phyloP scores from a whole-genome alignment of 2,329 filamentous ascomycete genomes.

The Clonostachys rosea region DNA sequence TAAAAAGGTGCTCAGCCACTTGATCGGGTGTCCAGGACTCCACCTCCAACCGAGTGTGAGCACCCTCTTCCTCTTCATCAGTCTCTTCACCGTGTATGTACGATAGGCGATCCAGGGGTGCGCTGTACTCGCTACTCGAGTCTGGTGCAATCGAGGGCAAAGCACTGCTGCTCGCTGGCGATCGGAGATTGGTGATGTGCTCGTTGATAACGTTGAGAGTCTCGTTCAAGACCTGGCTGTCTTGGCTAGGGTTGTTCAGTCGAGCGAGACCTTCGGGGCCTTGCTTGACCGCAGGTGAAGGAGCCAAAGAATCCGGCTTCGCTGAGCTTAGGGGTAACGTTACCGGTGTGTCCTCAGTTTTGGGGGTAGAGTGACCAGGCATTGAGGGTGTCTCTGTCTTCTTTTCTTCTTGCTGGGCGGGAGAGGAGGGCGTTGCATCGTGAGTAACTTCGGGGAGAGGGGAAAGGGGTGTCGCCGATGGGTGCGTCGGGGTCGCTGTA shows the following conservation, averaged over 20 bases:
- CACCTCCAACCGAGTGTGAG: constrained; percentile 70
- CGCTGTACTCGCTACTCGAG: constrained; percentile 88
- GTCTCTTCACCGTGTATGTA: constrained; percentile 95
- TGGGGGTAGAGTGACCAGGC: constrained; percentile 15
- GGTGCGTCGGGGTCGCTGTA: constrained; percentile 9
- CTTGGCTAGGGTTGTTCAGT: constrained; percentile 39
- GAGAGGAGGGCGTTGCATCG: neutral
- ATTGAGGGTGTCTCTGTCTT: constrained; percentile 7
- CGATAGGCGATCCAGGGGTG: constrained; percentile 70
- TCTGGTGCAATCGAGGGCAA: constrained; percentile 58
- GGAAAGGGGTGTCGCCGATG: constrained; percentile 1
- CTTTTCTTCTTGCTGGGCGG: neutral
- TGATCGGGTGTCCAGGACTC: constrained; percentile 73
- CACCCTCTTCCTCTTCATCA: constrained; percentile 80
- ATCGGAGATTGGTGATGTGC: constrained; percentile 83
- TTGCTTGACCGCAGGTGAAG: neutral
- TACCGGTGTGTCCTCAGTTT: constrained; percentile 19
- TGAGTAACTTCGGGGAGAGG: constrained; percentile 1
- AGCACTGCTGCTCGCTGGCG: constrained; percentile 44
- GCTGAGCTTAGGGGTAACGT: constrained; percentile 38
- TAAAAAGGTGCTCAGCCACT: constrained; percentile 86
- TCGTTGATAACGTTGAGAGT: constrained; percentile 95
- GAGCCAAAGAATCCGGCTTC: constrained; percentile 22
- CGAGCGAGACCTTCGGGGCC: constrained; percentile 9
- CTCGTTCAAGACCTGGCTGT: constrained; percentile 80